Evolutionary conservation across 2,329 filamentous ascomycete species (phyloP).

Genomic region (Lachnellula subtilissima): DNA sequence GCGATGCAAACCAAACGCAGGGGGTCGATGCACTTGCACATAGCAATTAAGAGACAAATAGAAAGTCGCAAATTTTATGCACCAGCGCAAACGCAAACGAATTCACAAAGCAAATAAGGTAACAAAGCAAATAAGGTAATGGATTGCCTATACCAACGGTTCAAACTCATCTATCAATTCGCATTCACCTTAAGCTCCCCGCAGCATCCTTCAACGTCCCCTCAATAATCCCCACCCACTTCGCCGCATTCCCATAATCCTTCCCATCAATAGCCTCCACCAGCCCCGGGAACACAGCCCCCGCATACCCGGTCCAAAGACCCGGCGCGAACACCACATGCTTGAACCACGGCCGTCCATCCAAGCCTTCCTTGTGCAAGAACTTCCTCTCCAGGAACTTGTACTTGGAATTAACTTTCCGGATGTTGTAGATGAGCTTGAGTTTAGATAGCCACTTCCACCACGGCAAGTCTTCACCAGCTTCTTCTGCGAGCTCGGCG

Average conservation of each 20-base stretch:
- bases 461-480: conserved; percentile 62
- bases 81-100: too few relatives aligned
- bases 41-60: too few relatives aligned
- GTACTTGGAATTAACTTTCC: conserved; percentile 71
- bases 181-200: conserved; percentile 32
- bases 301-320: conserved; percentile 85
- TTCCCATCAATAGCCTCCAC: conserved; percentile 57
- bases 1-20: too few relatives aligned
- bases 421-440: conserved; percentile 58
- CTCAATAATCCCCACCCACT: conserved; percentile 57
- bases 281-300: conserved; percentile 61
- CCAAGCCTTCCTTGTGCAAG: conserved; percentile 69
- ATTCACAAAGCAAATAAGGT: too few relatives aligned
- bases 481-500: conserved; percentile 34
- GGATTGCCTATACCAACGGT: too few relatives aligned
- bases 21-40: too few relatives aligned
- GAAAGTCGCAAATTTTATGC: too few relatives aligned
- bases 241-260: conserved; percentile 52
- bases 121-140: too few relatives aligned
- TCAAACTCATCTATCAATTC: too few relatives aligned
- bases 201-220: conserved; percentile 44
- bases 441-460: conserved; percentile 70
- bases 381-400: conserved; percentile 80
- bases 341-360: conserved; percentile 84
- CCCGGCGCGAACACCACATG: conserved; percentile 92